Base-by-base conservation (phyloP, 768 basidiomycete species). In the Lactarius indigo region DNA sequence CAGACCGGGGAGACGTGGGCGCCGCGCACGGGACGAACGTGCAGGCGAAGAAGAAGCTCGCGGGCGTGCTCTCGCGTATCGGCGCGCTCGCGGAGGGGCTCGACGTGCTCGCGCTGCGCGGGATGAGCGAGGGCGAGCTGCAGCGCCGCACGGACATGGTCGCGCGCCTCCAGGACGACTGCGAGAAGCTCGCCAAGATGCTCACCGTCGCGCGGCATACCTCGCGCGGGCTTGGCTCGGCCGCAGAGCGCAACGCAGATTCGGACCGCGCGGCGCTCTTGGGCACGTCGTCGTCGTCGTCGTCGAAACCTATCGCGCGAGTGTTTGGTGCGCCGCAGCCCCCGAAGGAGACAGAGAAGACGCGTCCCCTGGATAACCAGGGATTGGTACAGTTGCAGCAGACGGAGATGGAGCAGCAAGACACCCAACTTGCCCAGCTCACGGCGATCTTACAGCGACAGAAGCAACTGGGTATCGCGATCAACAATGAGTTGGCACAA, bases 51-150 rank as follows among this genome's bases (percentile, higher is more conserved):
- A 85, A 89, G 74, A 86, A 89, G 77, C 85, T 96, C 41, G 91
- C 92, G 28, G 86, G 87, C 58, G 79, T 89, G 64, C 82, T 93
- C n/a, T 79, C 85, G 37, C 83, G 94, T n/a, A 82, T 96, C 26
- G 87, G 87, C 5, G 81, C 75, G 2, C 81, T 98, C 17, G 90
- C 87, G 23, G 81, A 82, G 70, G 93, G 88, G 12, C 78, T 96
- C 72, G 80, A 84, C 71, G 83, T 79, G 47, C 81, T 92, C 42
- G 90, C 81, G 9, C 76, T 85, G 75, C 79, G 80, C 50, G 93
- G 91, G 42, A 84, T 98, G 83, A 89, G 86, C 70, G 87, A 94
- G 75, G 96, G 96, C n/a, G 96, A 98, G 81, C 80, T 94, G 72
- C 88, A 90, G 77, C 80, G 96, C 64, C 82, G 96, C 68, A 89